phyloP scores from a whole-genome alignment of 164 flowering plant genomes.

The Warburgia ugandensis region DNA sequence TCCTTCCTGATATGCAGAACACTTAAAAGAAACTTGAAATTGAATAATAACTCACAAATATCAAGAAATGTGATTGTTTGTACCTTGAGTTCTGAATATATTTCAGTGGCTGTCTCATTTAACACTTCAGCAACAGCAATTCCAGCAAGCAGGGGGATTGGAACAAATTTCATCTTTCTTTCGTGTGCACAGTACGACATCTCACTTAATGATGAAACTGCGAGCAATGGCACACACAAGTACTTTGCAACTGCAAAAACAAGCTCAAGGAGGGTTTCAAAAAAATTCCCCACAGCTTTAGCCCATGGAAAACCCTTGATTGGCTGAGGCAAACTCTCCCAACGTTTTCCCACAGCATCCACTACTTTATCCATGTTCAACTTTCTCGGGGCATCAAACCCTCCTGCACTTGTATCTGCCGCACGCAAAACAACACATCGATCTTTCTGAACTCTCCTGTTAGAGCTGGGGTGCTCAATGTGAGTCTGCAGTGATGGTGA shows the following conservation, averaged over 20 bases:
- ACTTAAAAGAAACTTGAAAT: not conserved
- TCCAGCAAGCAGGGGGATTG: slow-evolving; percentile 60
- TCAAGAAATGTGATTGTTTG: not conserved
- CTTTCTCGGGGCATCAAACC: slow-evolving; percentile 43
- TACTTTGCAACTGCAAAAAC: slow-evolving; percentile 44
- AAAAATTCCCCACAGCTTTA: slow-evolving; percentile 40
- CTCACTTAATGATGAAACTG: slow-evolving; percentile 69
- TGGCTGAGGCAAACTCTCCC: slow-evolving; percentile 71
- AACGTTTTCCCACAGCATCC: slow-evolving; percentile 33
- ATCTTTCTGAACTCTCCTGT: too few species aligned
- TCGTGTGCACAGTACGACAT: slow-evolving; percentile 87
- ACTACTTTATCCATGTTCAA: slow-evolving; percentile 29
- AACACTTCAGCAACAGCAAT: slow-evolving; percentile 53
- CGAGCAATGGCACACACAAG: slow-evolving; percentile 55
- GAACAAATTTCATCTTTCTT: slow-evolving; percentile 54
- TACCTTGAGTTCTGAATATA: slow-evolving; percentile 67
- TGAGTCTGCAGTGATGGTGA: too few species aligned
- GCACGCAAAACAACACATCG: slow-evolving; percentile 21
- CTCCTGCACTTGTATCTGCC: slow-evolving; percentile 42
- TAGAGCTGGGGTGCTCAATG: too few species aligned
- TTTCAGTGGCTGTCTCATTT: slow-evolving; percentile 41
- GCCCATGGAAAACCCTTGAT: slow-evolving; percentile 83
- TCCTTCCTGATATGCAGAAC: slow-evolving; percentile 43
- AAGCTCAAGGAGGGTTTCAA: slow-evolving; percentile 55
- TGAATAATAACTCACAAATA: not conserved